Conservation (phyloP, 2,329 filamentous ascomycete species). For the Penicillium sp. region DNA sequence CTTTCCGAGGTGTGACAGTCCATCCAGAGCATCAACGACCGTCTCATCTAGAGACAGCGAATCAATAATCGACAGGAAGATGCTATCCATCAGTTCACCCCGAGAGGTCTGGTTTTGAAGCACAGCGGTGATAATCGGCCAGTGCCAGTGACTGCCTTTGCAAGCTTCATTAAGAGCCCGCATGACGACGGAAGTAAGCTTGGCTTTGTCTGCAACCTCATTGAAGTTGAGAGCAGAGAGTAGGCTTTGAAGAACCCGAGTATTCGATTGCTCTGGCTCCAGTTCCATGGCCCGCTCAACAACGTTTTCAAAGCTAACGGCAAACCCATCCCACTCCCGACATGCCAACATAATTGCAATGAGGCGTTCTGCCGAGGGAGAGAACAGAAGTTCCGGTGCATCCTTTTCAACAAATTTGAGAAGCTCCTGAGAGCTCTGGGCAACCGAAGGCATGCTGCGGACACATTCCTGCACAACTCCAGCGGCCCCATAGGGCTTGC, state of each 20-base stretch:
- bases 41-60: slow-evolving; percentile 40
- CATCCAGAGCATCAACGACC: slow-evolving; percentile 40
- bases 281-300: slow-evolving; percentile 36
- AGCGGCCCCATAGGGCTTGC: slow-evolving; percentile 66
- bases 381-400: slow-evolving; percentile 60
- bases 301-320: slow-evolving; percentile 40
- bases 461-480: slow-evolving; percentile 56
- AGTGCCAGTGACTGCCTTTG: slow-evolving; percentile 35
- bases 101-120: slow-evolving; percentile 39
- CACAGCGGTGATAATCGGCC: slow-evolving; percentile 40
- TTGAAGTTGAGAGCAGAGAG: slow-evolving; percentile 38
- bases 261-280: slow-evolving; percentile 32
- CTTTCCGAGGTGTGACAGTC: slow-evolving; percentile 46
- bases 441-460: slow-evolving; percentile 41
- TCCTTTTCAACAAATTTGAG: slow-evolving; percentile 55
- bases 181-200: slow-evolving; percentile 37
- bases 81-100: slow-evolving; percentile 31
- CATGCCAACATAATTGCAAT: slow-evolving; percentile 63
- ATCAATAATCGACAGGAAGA: slow-evolving; percentile 42
- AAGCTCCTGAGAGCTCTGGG: slow-evolving; percentile 45
- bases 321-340: slow-evolving; percentile 43
- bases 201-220: slow-evolving; percentile 35
- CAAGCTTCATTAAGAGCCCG: slow-evolving; percentile 37
- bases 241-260: slow-evolving; percentile 38
- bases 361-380: slow-evolving; percentile 66